Conservation (phyloP, 805 yeast species). For the Sugiyamaella floridensis region DNA sequence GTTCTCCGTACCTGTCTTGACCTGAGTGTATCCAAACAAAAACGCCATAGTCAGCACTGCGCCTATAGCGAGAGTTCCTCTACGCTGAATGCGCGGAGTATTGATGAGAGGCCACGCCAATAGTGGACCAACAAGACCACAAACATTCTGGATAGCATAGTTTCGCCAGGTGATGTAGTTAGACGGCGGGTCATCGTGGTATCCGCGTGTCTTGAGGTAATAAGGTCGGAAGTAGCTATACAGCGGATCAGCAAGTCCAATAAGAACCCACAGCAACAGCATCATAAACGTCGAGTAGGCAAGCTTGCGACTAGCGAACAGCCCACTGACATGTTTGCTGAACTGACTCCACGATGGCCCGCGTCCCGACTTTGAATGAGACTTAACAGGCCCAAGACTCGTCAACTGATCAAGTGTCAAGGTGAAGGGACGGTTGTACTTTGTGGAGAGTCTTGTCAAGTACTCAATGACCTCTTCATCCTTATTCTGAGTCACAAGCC, state of each 20-base stretch:
- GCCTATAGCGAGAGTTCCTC: slow-evolving; percentile 49
- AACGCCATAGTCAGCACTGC: slow-evolving; percentile 49
- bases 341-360: slow-evolving; percentile 1
- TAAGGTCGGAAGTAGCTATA: slow-evolving; percentile 49
- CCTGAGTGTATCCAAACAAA: slow-evolving; percentile 56
- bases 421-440: slow-evolving; percentile 36
- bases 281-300: slow-evolving; percentile 40
- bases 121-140: slow-evolving; percentile 46
- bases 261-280: slow-evolving; percentile 45
- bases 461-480: slow-evolving; percentile 43
- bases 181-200: slow-evolving; percentile 26
- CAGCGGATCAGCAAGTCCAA: slow-evolving; percentile 51
- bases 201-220: slow-evolving; percentile 45
- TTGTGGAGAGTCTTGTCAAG: slow-evolving; percentile 40
- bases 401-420: slow-evolving; percentile 44
- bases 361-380: slow-evolving; percentile 17
- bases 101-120: slow-evolving; percentile 32
- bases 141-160: slow-evolving; percentile 37
- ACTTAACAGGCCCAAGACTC: slow-evolving; percentile 37
- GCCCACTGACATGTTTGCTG: slow-evolving; percentile 21
- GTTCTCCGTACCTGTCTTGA: slow-evolving; percentile 47
- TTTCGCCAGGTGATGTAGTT: slow-evolving; percentile 21
- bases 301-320: slow-evolving; percentile 41
- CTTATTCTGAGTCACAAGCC: slow-evolving; percentile 44
- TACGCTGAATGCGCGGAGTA: slow-evolving; percentile 39